Conservation (phyloP, 345 rosid species). For the Eucalyptus marginata region DNA sequence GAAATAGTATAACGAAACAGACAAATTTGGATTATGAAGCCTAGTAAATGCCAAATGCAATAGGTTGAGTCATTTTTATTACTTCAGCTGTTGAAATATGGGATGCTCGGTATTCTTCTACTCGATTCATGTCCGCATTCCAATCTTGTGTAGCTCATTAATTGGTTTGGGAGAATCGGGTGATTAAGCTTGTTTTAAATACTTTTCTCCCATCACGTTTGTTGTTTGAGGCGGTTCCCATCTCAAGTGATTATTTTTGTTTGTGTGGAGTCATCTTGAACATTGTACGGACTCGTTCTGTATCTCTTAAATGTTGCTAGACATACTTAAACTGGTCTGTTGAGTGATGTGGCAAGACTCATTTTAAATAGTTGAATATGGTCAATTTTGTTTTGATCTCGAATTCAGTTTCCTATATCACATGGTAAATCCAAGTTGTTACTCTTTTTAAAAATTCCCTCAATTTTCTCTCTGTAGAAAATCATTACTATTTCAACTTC, state of each 20-base stretch:
- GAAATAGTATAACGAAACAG: not conserved
- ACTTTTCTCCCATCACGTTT: not conserved
- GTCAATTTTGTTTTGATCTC: not conserved
- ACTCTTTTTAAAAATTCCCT: not conserved
- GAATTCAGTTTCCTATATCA: not conserved
- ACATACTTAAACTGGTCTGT: not conserved
- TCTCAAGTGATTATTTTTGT: not conserved
- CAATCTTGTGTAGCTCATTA: not conserved
- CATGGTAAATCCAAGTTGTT: not conserved
- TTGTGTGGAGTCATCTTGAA: not conserved
- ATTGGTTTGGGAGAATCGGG: not conserved
- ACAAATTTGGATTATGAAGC: not conserved
- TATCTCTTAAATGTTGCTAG: not conserved
- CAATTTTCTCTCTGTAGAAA: not conserved
- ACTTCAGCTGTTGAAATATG: not conserved
- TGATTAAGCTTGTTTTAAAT: not conserved
- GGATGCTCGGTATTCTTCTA: not conserved
- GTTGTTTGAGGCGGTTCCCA: not conserved
- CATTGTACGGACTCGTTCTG: not conserved
- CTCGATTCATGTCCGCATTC: not conserved
- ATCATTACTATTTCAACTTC: not conserved
- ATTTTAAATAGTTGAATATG: not conserved
- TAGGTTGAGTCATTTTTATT: not conserved
- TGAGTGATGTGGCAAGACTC: not conserved
- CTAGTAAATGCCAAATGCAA: not conserved